Evolutionary conservation across 352 stramenopile species (phyloP).

Genomic region (Globisporangium barbulae): DNA sequence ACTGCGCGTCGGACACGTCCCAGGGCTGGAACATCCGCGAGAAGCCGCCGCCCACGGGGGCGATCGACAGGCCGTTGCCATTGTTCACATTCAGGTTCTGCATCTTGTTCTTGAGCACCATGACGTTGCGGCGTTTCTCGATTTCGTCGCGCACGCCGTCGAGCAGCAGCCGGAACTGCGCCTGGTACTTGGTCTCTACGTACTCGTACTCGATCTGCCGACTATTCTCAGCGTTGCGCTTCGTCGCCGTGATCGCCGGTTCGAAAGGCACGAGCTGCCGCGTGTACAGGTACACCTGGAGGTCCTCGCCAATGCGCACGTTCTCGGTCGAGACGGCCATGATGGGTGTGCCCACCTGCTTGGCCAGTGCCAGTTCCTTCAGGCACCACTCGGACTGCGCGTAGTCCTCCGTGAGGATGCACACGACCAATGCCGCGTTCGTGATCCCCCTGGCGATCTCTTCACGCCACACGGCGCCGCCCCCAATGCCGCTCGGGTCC

Average conservation of each 20-base stretch:
- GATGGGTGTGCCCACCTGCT: conserved; percentile 77
- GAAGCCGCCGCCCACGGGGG: conserved; percentile 29
- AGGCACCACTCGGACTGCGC: conserved; percentile 78
- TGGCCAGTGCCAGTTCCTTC: conserved; percentile 80
- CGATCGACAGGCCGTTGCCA: conserved; percentile 28
- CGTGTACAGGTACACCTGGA: conserved; percentile 85
- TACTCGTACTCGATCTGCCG: conserved; percentile 83
- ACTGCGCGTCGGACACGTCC: conserved; percentile 47
- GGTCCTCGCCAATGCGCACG: conserved; percentile 60
- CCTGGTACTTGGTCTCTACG: conserved; percentile 59
- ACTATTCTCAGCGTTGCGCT: conserved; percentile 47
- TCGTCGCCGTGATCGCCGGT: conserved; percentile 49
- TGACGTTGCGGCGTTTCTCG: conserved; percentile 60
- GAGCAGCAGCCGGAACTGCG: conserved; percentile 72
- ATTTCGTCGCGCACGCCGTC: conserved; percentile 84
- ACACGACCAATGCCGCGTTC: conserved; percentile 70
- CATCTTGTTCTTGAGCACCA: conserved; percentile 36
- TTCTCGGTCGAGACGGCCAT: conserved; percentile 69
- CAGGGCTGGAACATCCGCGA: conserved; percentile 61
- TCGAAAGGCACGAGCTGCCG: conserved; percentile 81
- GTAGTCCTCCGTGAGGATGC: conserved; percentile 80
- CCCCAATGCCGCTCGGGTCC: conserved; percentile 81
- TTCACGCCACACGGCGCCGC: conserved; percentile 76
- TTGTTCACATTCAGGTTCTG: conserved; percentile 22
- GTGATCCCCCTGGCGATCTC: conserved; percentile 80